A percentile compares a stretch with the other conserved stretches of the same genome.
phyloP scores from a whole-genome alignment of 1,139 yeast genomes.

The Diutina sp. region DNA sequence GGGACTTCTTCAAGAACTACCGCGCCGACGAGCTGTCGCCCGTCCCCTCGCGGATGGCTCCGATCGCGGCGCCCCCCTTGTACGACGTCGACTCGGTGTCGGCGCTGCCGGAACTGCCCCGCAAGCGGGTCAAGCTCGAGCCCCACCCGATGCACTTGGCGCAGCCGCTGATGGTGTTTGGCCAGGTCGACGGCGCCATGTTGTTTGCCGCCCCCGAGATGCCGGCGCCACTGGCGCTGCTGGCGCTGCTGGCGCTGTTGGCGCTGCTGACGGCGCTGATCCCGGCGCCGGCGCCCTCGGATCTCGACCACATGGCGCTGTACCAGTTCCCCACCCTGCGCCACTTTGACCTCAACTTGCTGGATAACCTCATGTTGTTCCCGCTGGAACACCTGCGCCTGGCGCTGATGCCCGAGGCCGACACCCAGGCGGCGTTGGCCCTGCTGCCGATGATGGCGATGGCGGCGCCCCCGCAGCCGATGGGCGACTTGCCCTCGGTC shows the following conservation, averaged over 20 bases:
- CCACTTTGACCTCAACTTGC: not conserved
- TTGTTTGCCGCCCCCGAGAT: not conserved
- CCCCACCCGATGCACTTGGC: not conserved
- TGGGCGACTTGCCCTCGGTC: not conserved
- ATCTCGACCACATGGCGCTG: not conserved
- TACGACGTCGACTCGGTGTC: not conserved
- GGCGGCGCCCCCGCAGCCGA: not conserved
- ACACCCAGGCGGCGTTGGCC: not conserved
- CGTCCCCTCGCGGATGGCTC: not conserved
- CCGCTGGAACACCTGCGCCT: not conserved
- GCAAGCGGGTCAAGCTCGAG: conserved; percentile 1
- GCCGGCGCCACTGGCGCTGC: not conserved
- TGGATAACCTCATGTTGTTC: not conserved
- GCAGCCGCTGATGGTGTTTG: not conserved
- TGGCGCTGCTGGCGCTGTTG: not conserved
- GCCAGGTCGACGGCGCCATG: conserved; percentile 1
- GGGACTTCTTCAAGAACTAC: conserved; percentile 43
- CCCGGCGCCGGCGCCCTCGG: not conserved
- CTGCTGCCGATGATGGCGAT: not conserved
- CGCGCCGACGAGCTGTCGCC: not conserved
- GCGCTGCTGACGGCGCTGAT: not conserved
- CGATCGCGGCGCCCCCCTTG: not conserved
- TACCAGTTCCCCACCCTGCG: not conserved
- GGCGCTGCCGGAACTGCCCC: not conserved
- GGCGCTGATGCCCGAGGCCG: conserved; percentile 1